Conservation (phyloP, 768 basidiomycete species). For the Boletus pseudo-olivaceus region DNA sequence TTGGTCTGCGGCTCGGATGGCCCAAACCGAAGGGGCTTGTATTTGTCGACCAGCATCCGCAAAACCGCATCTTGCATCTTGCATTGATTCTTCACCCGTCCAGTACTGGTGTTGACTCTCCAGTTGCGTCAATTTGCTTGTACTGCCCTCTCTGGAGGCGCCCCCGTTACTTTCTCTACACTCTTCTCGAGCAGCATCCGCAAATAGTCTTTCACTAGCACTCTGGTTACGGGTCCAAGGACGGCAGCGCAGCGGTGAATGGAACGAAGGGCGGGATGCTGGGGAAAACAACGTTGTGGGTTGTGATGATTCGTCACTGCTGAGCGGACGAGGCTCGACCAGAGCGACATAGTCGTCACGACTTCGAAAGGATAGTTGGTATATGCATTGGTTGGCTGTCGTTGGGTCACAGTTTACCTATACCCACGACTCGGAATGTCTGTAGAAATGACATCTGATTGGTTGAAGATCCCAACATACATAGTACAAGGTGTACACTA, state of each 20-base stretch:
- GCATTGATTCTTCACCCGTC: conserved; percentile 70
- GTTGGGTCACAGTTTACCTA: neutral
- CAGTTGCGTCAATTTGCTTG: conserved; percentile 26
- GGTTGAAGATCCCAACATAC: neutral
- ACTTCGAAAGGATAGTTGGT: neutral
- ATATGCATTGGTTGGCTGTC: neutral
- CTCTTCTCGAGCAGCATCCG: conserved; percentile 58
- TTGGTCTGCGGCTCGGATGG: conserved; percentile 59
- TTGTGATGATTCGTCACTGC: neutral
- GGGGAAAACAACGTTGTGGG: neutral
- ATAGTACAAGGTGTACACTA: neutral
- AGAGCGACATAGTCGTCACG: neutral
- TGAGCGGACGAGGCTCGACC: neutral
- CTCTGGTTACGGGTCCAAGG: conserved; percentile 16
- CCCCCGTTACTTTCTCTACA: conserved; percentile 29
- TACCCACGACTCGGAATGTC: neutral
- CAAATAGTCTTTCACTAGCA: conserved; percentile 62
- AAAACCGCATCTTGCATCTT: conserved; percentile 63
- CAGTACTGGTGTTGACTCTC: conserved; percentile 61
- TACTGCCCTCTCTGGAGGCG: conserved; percentile 7
- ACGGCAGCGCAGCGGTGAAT: conserved; percentile 3
- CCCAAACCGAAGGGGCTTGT: conserved; percentile 73
- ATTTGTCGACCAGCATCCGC: conserved; percentile 84
- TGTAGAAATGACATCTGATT: neutral
- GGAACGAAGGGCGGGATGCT: neutral